Evolutionary conservation across 2,329 filamentous ascomycete genomes (phyloP), one percentile per base, ranked within the genome.

Genomic region (Geosmithia flava): DNA sequence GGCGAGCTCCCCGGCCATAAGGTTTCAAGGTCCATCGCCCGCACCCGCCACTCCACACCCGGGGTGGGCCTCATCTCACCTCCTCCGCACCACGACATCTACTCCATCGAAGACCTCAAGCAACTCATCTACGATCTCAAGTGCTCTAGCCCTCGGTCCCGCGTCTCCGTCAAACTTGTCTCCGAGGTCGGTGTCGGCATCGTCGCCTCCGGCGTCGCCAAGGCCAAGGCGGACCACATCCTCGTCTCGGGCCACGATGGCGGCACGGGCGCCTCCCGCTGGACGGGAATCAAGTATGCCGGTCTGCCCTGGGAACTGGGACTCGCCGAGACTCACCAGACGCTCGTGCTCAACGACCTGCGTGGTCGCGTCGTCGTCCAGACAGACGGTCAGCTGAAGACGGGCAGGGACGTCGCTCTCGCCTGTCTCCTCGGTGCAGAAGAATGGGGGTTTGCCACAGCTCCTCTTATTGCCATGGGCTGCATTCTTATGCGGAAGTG

Each of bases 261-360:
- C 74, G 91, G 91, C 65, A 97, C 91, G 52, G 91, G 91, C 74
- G 91, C 91, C 51, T 96, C 90, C 47, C 77, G 91, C 66, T 97
- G 91, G 91, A 97, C 91, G 60, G 91, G 91, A 74, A 96, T 95
- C 80, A 96, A 96, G 68, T 95, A 96, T 64, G 91, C 90, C 46
- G 91, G 91, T 76, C 80, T 96, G 37, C 91, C 91, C 23, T 97
- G 90, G 90, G 91, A 97, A 67, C 65, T 97, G 56, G 91, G 91
- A 78, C 84, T 97, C 58, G 91, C 91, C 6, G 91, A 97, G 72
- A 96, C 90, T 44, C 91, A 97, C 63, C 91, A 97, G 69, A 97
- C 91, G 15, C 74, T 97, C 54, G 91, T 97, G 13, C 75, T 97
- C 41, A 97, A 97, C 67, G 91, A 96, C 62, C 80, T 97, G 17